A percentile compares a stretch with the other conserved stretches of the same genome.
These are phyloP conservation scores for Omphalea diandra DNA, from an alignment of 441 rosid species.

Conservation along the genomic window DNA sequence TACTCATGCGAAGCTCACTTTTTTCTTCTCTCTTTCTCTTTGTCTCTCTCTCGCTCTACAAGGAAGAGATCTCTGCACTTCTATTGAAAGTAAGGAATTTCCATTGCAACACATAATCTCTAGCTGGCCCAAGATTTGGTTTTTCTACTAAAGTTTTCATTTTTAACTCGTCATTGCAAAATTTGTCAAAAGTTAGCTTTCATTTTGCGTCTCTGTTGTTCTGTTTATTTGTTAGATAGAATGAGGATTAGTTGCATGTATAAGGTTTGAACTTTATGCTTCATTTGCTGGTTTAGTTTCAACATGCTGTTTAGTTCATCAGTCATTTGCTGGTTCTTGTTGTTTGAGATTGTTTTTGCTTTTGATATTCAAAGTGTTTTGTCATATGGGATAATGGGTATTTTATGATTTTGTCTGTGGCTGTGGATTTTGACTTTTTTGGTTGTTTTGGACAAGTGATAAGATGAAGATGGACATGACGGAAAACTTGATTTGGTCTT, in stretches of 20 bases:
- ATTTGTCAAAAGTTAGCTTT: too few species aligned
- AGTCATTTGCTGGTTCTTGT: not conserved
- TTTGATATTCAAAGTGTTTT: slow-evolving; percentile 15
- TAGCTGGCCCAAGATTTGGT: not conserved
- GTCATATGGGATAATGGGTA: slow-evolving; percentile 8
- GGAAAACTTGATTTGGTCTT: slow-evolving; percentile 16
- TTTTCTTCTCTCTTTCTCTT: not conserved
- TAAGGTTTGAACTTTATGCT: slow-evolving; percentile 17
- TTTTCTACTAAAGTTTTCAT: not conserved
- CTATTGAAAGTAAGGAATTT: slow-evolving; percentile 49
- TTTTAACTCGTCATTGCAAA: not conserved
- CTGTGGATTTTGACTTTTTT: slow-evolving; percentile 1
- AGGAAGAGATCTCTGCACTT: slow-evolving; percentile 50
- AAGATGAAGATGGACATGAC: slow-evolving; percentile 20
- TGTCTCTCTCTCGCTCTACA: slow-evolving; percentile 24
- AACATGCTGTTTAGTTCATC: slow-evolving; percentile 1
- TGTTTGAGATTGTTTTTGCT: slow-evolving; percentile 16
- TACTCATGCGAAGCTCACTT: slow-evolving; percentile 20
- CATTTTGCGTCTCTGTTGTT: not conserved
- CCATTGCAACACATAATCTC: not conserved
- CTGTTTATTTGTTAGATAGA: slow-evolving; percentile 13
- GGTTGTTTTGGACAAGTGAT: slow-evolving; percentile 3
- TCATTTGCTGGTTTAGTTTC: slow-evolving; percentile 3
- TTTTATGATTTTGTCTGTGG: not conserved
- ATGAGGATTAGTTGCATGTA: slow-evolving; percentile 24